Percentiles rank a stretch among this genome's conserved stretches.
Evolutionary conservation across 495 filamentous ascomycete species (phyloP).

Genomic region (Schizothecium vesticola): DNA sequence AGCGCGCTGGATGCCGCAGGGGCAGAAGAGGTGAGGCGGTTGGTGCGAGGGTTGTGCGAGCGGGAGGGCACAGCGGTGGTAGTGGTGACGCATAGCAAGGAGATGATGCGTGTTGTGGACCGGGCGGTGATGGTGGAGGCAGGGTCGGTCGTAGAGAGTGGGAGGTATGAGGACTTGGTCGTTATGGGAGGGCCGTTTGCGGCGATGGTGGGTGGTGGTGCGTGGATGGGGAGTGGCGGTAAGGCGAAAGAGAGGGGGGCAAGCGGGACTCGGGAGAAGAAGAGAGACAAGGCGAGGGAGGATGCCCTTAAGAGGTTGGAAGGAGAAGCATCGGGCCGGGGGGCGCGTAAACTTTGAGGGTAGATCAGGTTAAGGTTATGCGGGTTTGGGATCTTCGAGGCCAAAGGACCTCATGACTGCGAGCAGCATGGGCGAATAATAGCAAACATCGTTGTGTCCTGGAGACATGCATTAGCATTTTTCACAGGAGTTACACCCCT

Average conservation of each 20-base stretch:
- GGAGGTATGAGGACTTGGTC: constrained; percentile 52
- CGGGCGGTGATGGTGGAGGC: constrained; percentile 64
- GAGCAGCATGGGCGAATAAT: constrained; percentile 49
- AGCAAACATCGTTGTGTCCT: constrained; percentile 58
- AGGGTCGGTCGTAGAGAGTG: constrained; percentile 62
- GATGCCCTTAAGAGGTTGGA: constrained; percentile 18
- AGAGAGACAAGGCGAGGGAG: constrained; percentile 6
- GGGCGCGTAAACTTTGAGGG: neutral
- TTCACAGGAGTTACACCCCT: neutral
- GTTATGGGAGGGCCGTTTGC: constrained; percentile 30
- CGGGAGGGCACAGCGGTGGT: constrained; percentile 49
- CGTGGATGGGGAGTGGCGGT: constrained; percentile 21
- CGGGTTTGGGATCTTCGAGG: neutral
- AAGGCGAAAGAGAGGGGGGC: neutral
- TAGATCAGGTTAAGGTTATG: neutral
- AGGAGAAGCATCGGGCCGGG: neutral
- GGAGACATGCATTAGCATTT: constrained; percentile 13
- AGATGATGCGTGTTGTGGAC: constrained; percentile 80
- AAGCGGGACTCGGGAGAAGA: neutral
- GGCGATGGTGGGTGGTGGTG: constrained; percentile 31
- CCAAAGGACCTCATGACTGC: constrained; percentile 63
- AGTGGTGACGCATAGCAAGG: constrained; percentile 69
- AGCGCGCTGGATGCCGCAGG: constrained; percentile 68
- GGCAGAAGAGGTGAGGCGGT: constrained; percentile 60
- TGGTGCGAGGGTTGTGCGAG: constrained; percentile 45